A percentile compares a stretch with the other conserved stretches of the same genome.
These are phyloP conservation scores for Apophysomyces trapeziformis DNA, from an alignment of 371 early-diverging fungal genomes.

Conservation along the genomic window DNA sequence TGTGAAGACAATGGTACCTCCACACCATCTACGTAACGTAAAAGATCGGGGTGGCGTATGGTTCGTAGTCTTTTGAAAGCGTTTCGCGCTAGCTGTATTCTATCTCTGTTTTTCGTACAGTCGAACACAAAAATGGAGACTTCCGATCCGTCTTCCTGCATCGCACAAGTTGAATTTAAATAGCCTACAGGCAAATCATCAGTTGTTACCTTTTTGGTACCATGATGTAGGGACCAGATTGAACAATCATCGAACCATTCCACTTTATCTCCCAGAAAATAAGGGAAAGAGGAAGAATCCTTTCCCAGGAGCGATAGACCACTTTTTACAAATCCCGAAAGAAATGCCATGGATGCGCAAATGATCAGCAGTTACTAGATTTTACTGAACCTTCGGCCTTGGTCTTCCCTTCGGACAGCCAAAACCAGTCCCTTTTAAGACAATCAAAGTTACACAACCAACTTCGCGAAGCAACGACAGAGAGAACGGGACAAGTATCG, in stretches of 20 bases:
- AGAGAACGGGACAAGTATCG: too few relatives aligned
- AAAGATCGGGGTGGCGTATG: slow-evolving; percentile 88
- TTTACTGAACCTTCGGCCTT: too few relatives aligned
- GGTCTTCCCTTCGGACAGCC: too few relatives aligned
- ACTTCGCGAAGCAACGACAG: too few relatives aligned
- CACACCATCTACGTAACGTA: slow-evolving; percentile 83
- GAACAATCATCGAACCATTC: slow-evolving; percentile 65
- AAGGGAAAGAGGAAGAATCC: slow-evolving; percentile 75
- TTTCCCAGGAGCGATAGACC: slow-evolving; percentile 76
- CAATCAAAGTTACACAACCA: too few relatives aligned
- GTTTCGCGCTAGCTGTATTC: slow-evolving; percentile 82
- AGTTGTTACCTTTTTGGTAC: slow-evolving; percentile 75
- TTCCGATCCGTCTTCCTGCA: slow-evolving; percentile 71
- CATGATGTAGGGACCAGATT: slow-evolving; percentile 81
- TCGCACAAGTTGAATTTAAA: neutral
- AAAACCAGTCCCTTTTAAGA: too few relatives aligned
- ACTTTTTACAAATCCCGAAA: slow-evolving; percentile 68
- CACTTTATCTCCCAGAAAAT: slow-evolving; percentile 72
- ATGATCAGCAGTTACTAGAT: slow-evolving; percentile 11
- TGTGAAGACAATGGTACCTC: slow-evolving; percentile 61
- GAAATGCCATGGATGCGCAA: slow-evolving; percentile 44
- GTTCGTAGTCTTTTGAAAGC: slow-evolving; percentile 87
- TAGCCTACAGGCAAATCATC: neutral
- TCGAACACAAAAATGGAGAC: slow-evolving; percentile 93
- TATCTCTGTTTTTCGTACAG: slow-evolving; percentile 63